Evolutionary conservation across 1,139 yeast genomes (phyloP).

Genomic region (Blastobotrys raffinosifermentans): DNA sequence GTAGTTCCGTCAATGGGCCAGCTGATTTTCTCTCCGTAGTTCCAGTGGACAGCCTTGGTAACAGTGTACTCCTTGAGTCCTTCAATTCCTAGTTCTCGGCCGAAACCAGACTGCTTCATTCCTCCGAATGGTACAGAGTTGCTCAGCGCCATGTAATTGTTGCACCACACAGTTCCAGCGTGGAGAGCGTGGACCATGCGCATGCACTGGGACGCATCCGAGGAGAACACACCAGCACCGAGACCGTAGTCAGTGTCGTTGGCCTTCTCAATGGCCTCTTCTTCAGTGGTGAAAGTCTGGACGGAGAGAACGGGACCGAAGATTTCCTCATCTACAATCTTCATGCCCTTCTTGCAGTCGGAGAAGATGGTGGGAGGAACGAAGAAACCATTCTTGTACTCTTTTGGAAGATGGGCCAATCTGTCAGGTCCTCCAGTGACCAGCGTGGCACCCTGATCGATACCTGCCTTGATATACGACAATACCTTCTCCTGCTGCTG

Average conservation of each 20-base stretch:
- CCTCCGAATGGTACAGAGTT: constrained; percentile 77
- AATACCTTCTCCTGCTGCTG: constrained; percentile 59
- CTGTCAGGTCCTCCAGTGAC: constrained; percentile 43
- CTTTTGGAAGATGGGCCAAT: constrained; percentile 42
- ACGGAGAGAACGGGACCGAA: constrained; percentile 92
- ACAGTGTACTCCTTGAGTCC: constrained; percentile 71
- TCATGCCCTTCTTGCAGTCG: constrained; percentile 59
- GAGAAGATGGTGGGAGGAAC: constrained; percentile 75
- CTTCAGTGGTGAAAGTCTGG: constrained; percentile 60
- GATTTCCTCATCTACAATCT: constrained; percentile 69
- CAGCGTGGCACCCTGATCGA: constrained; percentile 61
- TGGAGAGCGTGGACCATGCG: constrained; percentile 58
- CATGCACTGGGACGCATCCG: constrained; percentile 53
- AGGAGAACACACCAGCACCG: constrained; percentile 79
- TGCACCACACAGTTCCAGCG: constrained; percentile 85
- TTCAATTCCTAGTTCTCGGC: constrained; percentile 78
- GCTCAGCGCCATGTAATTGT: constrained; percentile 72
- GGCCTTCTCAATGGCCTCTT: constrained; percentile 66
- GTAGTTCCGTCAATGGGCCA: constrained; percentile 11
- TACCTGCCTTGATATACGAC: constrained; percentile 57
- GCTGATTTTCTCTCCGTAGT: constrained; percentile 9
- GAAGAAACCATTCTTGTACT: constrained; percentile 51
- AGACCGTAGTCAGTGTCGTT: constrained; percentile 74
- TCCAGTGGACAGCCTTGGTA: constrained; percentile 52
- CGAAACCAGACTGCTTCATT: constrained; percentile 72